Evolutionary conservation across 257 asterid species (phyloP).

Genomic region (Dorcoceras hygrometricum): DNA sequence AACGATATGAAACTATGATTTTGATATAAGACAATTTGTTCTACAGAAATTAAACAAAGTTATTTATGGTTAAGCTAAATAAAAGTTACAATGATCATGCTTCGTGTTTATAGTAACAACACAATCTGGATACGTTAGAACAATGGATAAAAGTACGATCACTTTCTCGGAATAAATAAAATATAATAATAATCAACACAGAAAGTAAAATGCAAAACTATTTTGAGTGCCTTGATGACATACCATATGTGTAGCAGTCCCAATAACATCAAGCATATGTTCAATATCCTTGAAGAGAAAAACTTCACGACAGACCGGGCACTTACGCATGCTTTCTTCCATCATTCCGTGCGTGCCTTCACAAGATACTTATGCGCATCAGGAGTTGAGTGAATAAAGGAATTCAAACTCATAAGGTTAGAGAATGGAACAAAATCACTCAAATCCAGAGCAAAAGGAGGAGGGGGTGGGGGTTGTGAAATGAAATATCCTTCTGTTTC

Average conservation of each 20-base stretch:
- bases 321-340: background rate
- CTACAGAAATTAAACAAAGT: no score
- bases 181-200: background rate
- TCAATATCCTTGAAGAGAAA: background rate
- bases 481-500: background rate
- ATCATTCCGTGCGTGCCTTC: background rate
- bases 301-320: background rate
- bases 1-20: no score
- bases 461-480: no score
- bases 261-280: background rate
- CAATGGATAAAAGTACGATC: background rate
- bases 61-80: no score
- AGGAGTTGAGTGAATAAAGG: background rate
- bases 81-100: background rate
- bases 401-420: constrained; percentile 10
- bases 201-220: background rate
- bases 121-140: background rate
- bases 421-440: background rate
- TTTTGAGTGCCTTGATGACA: background rate
- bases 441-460: background rate
- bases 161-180: background rate
- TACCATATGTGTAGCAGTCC: background rate
- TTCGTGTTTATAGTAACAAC: background rate
- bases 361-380: background rate
- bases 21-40: no score